Evolutionary conservation across 2,329 filamentous ascomycete genomes (phyloP), one percentile per base, ranked within the genome.

Genomic region (Zymoseptoria crescenta): DNA sequence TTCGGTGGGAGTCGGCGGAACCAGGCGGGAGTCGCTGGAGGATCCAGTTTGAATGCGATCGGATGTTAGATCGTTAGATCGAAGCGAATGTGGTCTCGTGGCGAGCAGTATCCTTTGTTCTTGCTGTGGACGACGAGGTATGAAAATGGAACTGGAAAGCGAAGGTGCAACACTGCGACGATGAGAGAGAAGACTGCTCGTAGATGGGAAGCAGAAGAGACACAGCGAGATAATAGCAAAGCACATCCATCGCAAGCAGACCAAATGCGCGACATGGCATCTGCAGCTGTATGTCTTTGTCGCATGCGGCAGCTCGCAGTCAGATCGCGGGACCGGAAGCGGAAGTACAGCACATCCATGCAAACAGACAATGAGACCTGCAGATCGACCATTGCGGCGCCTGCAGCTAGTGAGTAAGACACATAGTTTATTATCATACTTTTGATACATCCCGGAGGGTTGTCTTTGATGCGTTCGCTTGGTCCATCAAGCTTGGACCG

Each of bases 1-100:
- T 59, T 55, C n/a, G 59, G 62, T 52, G 67, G 65, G 10, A 69
- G 56, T 28, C 60, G 65, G 50, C 69, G 67, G 51, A 66, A 69
- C 68, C 69, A 70, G 28, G 70, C 69, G 49, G 69, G 69, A 35
- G 67, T 68, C 54, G 67, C 62, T 59, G 65, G 56, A 8, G 62
- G 62, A 67, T 71, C 68, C 68, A 70, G 68, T 20, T 56, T 68
- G 64, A 49, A 58, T 20, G 56, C 29, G 20, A 29, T 28, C 20
- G 24, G 8, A 13, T 28, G 51, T 10, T 30, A 27, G 27, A 27
- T 55, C 29, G 9, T n/a, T n/a, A 49, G 8, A 9, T n/a, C 20
- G n/a, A n/a, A n/a, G n/a, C 29, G 29, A 45, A 21, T 19, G 24
- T 28, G 52, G 28, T 13, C 13, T 55, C 53, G 27, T 55, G 20